Evolutionary conservation across 495 filamentous ascomycete genomes (phyloP), one percentile per base, ranked within the genome.

Genomic region (Aspergillus bridgeri): DNA sequence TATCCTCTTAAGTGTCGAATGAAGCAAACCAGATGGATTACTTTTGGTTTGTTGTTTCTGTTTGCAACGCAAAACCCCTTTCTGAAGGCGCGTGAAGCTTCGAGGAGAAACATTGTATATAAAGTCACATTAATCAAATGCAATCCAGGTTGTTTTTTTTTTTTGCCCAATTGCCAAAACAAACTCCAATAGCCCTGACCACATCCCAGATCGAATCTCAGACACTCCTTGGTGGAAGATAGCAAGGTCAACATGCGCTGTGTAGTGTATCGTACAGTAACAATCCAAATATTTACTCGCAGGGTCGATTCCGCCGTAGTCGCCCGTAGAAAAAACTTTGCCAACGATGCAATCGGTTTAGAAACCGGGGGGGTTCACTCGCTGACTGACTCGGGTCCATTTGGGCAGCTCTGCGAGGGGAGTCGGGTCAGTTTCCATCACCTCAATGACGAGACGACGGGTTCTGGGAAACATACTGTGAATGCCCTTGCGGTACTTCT

Each of bases 361-460:
- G 71, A 92, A 97, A 65, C 92, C 92, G 49, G 92, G 92, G 49
- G 92, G 92, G 75, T 97, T 97, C 63, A 97, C 64, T 71, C 92
- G 80, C 74, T 97, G 92, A 56, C 88, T 91, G 51, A 97, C 86
- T 79, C 92, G 83, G 56, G 92, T 97, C 92, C 92, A 97, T 76
- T 97, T 97, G 45, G 92, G 92, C 47, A 96, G 73, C 70, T 94
- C 91, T 96, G 60, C 22, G 44, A 51, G 44, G 22, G n/a, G 47
- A 47, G 42, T 20, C 25, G 49, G n/a, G 56, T 43, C 20, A 43
- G 20, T 43, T 23, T 21, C 24, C 38, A 5, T 25, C 42, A 1
- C 18, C 6, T 8, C 3, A 21, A 46, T 2, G 17, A n/a, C 4
- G 23, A 5, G 0, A 24, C 0, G 2, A 11, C 13, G 11, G 1